Evolutionary conservation across 2,329 filamentous ascomycete species (phyloP).

Genomic region (Arthrobotrys sphaeroides): DNA sequence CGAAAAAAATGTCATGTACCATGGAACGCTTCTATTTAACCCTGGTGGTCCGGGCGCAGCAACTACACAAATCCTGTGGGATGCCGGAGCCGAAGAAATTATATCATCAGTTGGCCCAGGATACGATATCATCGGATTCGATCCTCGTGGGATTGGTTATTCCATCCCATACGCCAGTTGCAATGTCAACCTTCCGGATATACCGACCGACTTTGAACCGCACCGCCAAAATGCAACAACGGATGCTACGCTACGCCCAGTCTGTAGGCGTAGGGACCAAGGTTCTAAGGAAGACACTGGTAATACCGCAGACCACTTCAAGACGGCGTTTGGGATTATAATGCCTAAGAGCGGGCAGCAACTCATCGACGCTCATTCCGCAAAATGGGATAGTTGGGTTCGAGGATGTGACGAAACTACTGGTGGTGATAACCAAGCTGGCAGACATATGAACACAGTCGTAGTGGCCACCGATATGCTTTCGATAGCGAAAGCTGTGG

Average conservation of each 20-base stretch:
- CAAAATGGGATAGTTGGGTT: conserved; percentile 16
- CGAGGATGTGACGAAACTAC: background rate
- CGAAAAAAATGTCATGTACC: conserved; percentile 56
- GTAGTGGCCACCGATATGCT: conserved; percentile 40
- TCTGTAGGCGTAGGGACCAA: too few relatives aligned
- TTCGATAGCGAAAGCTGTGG: conserved; percentile 21
- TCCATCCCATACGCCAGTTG: conserved; percentile 11
- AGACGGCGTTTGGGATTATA: too few relatives aligned
- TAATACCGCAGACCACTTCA: background rate
- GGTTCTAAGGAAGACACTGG: background rate
- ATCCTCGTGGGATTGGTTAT: conserved; percentile 34
- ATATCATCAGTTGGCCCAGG: background rate
- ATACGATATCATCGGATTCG: conserved; percentile 37
- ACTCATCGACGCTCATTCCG: too few relatives aligned
- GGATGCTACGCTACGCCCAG: too few relatives aligned
- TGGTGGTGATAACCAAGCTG: conserved; percentile 33
- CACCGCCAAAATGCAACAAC: conserved; percentile 32
- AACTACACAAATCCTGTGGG: conserved; percentile 61
- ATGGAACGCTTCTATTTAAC: conserved; percentile 62
- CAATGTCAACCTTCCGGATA: background rate
- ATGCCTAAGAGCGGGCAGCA: background rate
- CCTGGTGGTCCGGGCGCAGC: conserved; percentile 64
- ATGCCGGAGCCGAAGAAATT: background rate
- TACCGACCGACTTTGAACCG: conserved; percentile 4
- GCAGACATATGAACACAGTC: conserved; percentile 23